These are phyloP conservation scores for Saccharomycopsis hybrid DNA, from an alignment of 1,139 yeast genomes.

Conservation along the genomic window DNA sequence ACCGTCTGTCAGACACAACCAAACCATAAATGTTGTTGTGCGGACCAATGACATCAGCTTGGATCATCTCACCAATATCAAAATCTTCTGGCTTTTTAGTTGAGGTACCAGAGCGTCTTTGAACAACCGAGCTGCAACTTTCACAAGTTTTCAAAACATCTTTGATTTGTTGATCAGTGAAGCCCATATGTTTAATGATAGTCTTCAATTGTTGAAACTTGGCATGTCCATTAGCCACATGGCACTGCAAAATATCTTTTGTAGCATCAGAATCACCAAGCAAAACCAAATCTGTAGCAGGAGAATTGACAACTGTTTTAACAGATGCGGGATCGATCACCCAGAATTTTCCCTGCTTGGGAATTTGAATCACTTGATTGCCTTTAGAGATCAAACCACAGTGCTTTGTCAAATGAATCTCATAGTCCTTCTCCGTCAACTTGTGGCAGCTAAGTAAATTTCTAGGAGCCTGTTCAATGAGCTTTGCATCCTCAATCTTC, in stretches of 20 bases:
- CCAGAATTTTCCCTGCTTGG: background rate
- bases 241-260: background rate
- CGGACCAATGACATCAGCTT: conserved; percentile 4
- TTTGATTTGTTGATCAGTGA: background rate
- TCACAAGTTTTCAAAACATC: background rate
- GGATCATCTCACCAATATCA: conserved; percentile 2
- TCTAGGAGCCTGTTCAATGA: background rate
- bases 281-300: background rate
- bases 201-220: background rate
- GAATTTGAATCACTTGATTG: background rate
- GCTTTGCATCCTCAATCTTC: background rate
- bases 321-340: background rate
- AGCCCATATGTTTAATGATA: background rate
- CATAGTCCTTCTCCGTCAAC: background rate
- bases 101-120: background rate
- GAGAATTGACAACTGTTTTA: background rate
- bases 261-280: background rate
- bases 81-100: background rate
- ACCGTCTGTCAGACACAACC: background rate
- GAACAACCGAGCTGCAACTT: background rate
- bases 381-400: background rate
- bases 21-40: background rate
- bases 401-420: background rate
- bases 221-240: background rate
- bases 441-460: background rate